A percentile compares a stretch with the other conserved stretches of the same genome.
Conservation (phyloP, 2,329 filamentous ascomycete species). For the Ceratocystis variospora region DNA sequence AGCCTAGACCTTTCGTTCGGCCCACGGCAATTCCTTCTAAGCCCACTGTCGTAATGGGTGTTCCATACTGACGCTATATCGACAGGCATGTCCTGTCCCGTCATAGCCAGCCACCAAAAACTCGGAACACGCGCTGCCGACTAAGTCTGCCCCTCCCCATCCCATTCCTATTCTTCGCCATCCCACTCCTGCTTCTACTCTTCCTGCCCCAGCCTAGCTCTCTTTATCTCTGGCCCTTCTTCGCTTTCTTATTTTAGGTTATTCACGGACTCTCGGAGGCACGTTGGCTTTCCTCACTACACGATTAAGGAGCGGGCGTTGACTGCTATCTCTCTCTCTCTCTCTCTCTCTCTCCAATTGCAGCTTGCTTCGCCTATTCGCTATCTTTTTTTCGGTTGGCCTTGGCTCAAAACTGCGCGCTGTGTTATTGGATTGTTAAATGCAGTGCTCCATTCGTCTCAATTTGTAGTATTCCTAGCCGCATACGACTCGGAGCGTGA, state of each 20-base stretch:
- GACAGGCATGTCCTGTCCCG: constrained; percentile 3
- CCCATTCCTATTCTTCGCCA: not conserved
- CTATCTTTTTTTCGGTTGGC: not conserved
- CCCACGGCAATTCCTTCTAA: constrained; percentile 14
- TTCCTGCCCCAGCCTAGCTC: not conserved
- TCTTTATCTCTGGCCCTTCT: not conserved
- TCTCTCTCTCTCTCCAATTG: not conserved
- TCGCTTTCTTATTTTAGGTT: not conserved
- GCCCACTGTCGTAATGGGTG: not conserved
- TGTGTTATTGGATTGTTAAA: not conserved
- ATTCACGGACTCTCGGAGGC: not conserved
- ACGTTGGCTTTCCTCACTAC: not conserved
- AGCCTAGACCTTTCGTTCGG: constrained; percentile 8
- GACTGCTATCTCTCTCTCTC: not conserved
- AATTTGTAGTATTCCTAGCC: too few relatives aligned
- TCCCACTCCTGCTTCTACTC: not conserved
- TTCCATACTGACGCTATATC: constrained; percentile 1
- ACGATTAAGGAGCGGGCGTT: too few relatives aligned
- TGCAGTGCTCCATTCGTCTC: too few relatives aligned
- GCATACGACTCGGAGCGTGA: not conserved
- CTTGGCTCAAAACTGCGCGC: not conserved
- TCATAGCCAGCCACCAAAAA: constrained; percentile 1
- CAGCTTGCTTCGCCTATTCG: not conserved
- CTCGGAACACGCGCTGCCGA: constrained; percentile 8
- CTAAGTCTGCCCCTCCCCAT: not conserved